Conservation (phyloP, 164 flowering plant species). For the Umbilicus rupestris region DNA sequence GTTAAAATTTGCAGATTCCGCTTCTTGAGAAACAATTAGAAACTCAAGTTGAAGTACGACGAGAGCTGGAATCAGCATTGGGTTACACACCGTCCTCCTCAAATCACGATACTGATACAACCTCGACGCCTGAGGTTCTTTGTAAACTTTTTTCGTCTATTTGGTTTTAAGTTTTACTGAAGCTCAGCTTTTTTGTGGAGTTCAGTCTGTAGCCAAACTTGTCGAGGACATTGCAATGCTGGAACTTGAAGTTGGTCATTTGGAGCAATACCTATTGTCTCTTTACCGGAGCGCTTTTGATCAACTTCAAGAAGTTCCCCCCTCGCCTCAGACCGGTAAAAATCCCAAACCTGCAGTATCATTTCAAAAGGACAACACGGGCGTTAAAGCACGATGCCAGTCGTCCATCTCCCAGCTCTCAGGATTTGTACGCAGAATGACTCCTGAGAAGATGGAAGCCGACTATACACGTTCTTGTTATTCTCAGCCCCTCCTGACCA, state of each 20-base stretch:
- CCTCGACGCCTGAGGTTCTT: constrained; percentile 37
- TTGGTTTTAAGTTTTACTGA: background rate
- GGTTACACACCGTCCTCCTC: constrained; percentile 30
- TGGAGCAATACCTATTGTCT: constrained; percentile 48
- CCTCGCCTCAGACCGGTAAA: constrained; percentile 32
- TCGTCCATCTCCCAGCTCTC: constrained; percentile 66
- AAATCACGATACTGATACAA: constrained; percentile 13
- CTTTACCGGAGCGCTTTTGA: constrained; percentile 63
- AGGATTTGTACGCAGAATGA: constrained; percentile 26
- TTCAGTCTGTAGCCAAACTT: constrained; percentile 34
- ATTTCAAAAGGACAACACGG: constrained; percentile 22
- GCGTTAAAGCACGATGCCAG: constrained; percentile 52
- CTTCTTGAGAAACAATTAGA: constrained; percentile 53
- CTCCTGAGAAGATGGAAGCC: constrained; percentile 36
- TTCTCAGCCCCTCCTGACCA: constrained; percentile 93
- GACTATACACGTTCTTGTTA: constrained; percentile 56
- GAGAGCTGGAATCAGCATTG: constrained; percentile 41
- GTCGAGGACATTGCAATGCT: constrained; percentile 37
- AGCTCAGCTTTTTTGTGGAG: background rate
- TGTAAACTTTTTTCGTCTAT: background rate
- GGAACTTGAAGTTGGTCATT: constrained; percentile 37
- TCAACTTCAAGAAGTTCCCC: constrained; percentile 34
- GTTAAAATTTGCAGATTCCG: constrained; percentile 46
- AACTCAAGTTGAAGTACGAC: constrained; percentile 41
- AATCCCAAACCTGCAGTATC: constrained; percentile 21